Conservation (phyloP, 2,329 filamentous ascomycete genomes). For the Claviceps sp. region DNA sequence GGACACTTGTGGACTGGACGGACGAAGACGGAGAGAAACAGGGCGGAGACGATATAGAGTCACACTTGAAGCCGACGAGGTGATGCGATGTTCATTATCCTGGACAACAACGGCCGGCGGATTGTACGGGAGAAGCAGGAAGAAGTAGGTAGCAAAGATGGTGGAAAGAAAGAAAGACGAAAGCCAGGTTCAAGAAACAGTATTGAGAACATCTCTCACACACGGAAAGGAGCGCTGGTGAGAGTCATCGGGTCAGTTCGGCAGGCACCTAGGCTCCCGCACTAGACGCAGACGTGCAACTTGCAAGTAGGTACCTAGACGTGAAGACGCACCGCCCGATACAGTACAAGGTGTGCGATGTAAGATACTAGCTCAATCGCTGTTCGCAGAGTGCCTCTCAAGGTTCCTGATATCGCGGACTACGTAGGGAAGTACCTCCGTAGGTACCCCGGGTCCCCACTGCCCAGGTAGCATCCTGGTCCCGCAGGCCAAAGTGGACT, state of each 20-base stretch:
- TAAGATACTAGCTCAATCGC: too few relatives aligned
- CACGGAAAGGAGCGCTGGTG: not conserved
- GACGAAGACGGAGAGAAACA: not conserved
- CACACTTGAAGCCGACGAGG: not conserved
- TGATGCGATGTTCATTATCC: not conserved
- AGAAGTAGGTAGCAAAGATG: too few relatives aligned
- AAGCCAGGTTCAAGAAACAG: not conserved
- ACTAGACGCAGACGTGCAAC: too few relatives aligned
- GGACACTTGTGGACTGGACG: not conserved
- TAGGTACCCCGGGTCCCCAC: too few relatives aligned
- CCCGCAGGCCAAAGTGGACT: not conserved
- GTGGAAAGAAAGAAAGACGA: not conserved
- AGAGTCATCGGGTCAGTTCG: not conserved
- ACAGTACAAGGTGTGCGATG: too few relatives aligned
- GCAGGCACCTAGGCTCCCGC: not conserved
- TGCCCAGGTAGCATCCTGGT: too few relatives aligned
- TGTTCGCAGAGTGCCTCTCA: too few relatives aligned
- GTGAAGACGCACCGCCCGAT: not conserved
- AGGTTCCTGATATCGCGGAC: too few relatives aligned
- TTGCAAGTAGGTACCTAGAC: not conserved
- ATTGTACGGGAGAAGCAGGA: not conserved
- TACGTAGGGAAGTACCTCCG: too few relatives aligned
- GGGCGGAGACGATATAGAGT: not conserved
- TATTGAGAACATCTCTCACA: constrained; percentile 1
- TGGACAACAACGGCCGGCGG: not conserved